These are phyloP conservation scores for Solanum verrucosum DNA, from an alignment of 257 asterid genomes.

Conservation along the genomic window DNA sequence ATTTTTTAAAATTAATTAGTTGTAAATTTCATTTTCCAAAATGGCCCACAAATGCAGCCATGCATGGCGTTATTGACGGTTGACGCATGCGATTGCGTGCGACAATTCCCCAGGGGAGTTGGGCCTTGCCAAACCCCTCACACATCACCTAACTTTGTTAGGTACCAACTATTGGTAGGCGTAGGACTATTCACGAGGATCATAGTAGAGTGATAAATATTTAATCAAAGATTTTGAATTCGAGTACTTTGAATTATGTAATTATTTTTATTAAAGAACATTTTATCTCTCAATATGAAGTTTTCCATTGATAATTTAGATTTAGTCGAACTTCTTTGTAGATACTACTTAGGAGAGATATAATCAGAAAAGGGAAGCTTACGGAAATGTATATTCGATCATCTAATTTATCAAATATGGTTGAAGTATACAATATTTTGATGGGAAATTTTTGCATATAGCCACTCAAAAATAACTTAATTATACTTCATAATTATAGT, in stretches of 20 bases:
- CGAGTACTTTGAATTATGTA: background rate
- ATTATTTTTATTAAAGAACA: too few relatives aligned
- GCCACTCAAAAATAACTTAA: too few relatives aligned
- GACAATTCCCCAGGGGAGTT: background rate
- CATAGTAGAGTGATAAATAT: too few relatives aligned
- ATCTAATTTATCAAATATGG: too few relatives aligned
- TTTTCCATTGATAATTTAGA: background rate
- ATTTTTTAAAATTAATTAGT: background rate
- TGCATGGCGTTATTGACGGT: background rate
- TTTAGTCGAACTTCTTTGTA: background rate
- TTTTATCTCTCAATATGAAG: too few relatives aligned
- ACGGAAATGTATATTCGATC: too few relatives aligned
- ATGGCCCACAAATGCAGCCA: background rate
- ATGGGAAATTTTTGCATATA: too few relatives aligned
- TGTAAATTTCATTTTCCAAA: background rate
- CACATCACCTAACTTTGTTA: background rate
- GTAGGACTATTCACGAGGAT: background rate
- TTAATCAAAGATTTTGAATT: too few relatives aligned
- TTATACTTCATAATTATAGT: too few relatives aligned
- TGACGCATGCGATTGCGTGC: background rate
- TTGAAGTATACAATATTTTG: background rate
- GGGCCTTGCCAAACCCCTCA: background rate
- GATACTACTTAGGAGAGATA: background rate
- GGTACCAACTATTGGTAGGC: background rate
- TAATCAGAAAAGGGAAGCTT: background rate